Base-by-base conservation (phyloP, 805 yeast genomes). In the Teunomyces tritomae region DNA sequence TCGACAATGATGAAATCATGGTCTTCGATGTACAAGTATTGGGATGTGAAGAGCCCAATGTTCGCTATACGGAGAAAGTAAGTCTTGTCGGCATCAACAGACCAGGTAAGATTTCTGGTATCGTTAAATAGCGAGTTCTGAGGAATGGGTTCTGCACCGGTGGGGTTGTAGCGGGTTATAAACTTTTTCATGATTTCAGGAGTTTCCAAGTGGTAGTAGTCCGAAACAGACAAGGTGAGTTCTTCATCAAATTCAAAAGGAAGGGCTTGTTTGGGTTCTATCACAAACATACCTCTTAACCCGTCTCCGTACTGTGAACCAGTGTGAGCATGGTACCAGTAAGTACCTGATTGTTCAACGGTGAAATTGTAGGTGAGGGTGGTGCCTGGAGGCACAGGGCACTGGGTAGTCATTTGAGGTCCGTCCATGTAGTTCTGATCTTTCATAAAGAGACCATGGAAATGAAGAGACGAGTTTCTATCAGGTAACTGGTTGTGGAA, bases 131-230 rank as follows among this genome's bases (percentile, higher is more conserved):
- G 67, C 14, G 80, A 50, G 57, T 80, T 82, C 52, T 83, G 83
- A 2, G 92, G 92, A 44, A 86, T 76, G 11, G 95, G 95, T 61
- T 87, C 95, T 13, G 87, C 89, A 35, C 95, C 95, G 2, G 91
- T 86, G 16, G 95, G 95, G 56, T 87, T 87, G 59, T 79, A 87
- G 54, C 87, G 71, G 36, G 77, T 75, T 57, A 83, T 62, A 62
- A 85, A 86, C 34, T 70, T 68, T 14, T 65, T 54, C 43, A 73
- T 63, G 26, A 85, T 69, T 2, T 65, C 75, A 27, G 68, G 66
- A 51, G 82, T 75, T 43, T 77, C 70, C 28, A 71, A 67, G 58
- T 84, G 88, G 61, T 86, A 87, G 69, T 83, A 77, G 53, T 87
- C 95, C 35, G 82, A 62, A 7, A 87, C 54, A 4, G 83, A 74